Base-by-base conservation (phyloP, 495 filamentous ascomycete species). In the Penicillium samsonianum region DNA sequence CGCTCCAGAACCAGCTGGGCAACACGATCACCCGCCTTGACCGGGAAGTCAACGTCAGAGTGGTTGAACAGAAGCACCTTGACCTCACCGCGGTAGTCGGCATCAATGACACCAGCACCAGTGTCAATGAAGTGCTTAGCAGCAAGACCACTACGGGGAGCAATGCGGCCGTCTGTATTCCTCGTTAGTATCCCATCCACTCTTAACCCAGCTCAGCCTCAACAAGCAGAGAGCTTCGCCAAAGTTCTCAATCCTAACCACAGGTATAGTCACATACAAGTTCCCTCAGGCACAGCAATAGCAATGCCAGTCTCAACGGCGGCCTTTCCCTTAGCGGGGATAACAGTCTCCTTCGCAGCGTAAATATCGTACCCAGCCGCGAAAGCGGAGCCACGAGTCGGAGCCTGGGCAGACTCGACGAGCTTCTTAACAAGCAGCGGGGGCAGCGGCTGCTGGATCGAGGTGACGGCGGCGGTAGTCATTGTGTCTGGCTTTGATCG, bases 1-100 rank as follows among this genome's bases (percentile, higher is more conserved):
- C 89, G 80, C 80, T 98, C 94, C 44, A 98, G 73, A 58, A 98
- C 85, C 62, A 98, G 80, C 81, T 98, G 94, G 53, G 94, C 94
- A 65, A 98, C 76, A 38, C 94, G 84, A 68, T 98, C 93, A 22
- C 93, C 92, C 66, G 84, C 86, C 72, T 87, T 87, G 58, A 98
- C 81, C 50, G 80, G 78, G 65, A 94, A 98, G 65, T 96, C 92
- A 19, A 73, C 77, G 14, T 94, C 92, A 14, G 79, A 80, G 73
- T 95, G 88, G 79, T 98, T 98, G 68, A 97, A 96, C 38, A 98
- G 81, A 63, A 98, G 78, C 20, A 98, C 88, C 80, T 92, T 96
- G 60, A 98, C 87, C 58, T 88, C 89, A 17, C 94, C 94, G 23
- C 94, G 84, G 79, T 98, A 98, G 71, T 98, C 94, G 8, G 92